phyloP scores from a whole-genome alignment of 1,284 basidiomycete species.

The Microstroma glucosiphilum region DNA sequence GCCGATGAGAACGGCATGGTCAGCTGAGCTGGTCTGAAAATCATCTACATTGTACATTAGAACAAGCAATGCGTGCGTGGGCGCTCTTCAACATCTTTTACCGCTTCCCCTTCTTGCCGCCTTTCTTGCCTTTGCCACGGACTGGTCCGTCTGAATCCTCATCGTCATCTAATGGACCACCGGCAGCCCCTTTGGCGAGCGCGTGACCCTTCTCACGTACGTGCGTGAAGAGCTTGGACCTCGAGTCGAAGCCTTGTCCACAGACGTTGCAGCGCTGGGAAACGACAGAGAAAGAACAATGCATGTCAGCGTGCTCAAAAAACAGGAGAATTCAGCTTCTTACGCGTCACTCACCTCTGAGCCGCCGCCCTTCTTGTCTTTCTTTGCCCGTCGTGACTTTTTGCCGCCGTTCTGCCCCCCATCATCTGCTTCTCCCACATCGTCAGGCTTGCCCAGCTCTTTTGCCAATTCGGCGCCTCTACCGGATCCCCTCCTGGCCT shows the following conservation, averaged over 20 bases:
- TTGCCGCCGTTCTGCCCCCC: neutral
- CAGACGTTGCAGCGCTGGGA: conserved; percentile 66
- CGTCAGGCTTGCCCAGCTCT: conserved; percentile 13
- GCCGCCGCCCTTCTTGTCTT: conserved; percentile 19
- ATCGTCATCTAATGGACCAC: conserved; percentile 24
- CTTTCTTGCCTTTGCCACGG: neutral
- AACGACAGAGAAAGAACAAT: no score
- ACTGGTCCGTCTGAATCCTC: conserved; percentile 20
- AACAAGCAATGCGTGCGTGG: neutral
- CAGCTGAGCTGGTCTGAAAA: no score
- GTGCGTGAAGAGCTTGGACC: conserved; percentile 72
- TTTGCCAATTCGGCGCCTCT: neutral
- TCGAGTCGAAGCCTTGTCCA: conserved; percentile 61
- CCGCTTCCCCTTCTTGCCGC: conserved; percentile 9
- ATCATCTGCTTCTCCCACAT: conserved; percentile 54
- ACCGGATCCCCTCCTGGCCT: neutral
- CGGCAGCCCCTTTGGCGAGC: conserved; percentile 50
- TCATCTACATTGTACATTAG: no score
- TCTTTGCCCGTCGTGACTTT: conserved; percentile 3
- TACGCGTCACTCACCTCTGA: conserved; percentile 26
- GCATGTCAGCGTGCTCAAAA: no score
- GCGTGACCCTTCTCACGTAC: conserved; percentile 71
- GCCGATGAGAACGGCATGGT: neutral
- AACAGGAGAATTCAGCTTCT: no score
- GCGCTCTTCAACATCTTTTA: neutral